phyloP scores from a whole-genome alignment of 75 land plant species.

The Selaginella tamariscina region DNA sequence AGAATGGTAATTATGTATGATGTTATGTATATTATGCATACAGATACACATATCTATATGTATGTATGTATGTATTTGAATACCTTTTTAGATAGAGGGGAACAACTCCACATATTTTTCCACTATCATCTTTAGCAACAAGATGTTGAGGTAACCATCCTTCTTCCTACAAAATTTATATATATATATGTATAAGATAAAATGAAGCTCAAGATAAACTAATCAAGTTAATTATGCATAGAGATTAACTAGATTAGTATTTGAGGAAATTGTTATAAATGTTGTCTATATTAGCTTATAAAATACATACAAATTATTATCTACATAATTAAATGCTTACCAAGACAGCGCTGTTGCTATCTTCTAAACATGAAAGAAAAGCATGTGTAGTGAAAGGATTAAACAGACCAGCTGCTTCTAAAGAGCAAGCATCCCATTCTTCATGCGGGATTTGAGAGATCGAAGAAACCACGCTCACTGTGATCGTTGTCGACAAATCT shows the following conservation, averaged over 20 bases:
- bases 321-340: constrained; percentile 23
- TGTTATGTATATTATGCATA: not conserved
- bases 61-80: not conserved
- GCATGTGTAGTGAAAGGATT: constrained; percentile 82
- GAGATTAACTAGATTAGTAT: not conserved
- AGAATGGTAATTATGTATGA: not conserved
- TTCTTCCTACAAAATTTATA: constrained; percentile 43
- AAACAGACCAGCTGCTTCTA: constrained; percentile 47
- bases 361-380: constrained; percentile 83
- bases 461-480: constrained; percentile 64
- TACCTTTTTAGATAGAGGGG: constrained; percentile 96
- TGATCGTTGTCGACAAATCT: constrained; percentile 30
- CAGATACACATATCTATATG: not conserved
- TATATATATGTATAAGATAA: not conserved
- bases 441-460: constrained; percentile 45
- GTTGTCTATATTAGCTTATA: not conserved
- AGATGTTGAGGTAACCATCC: constrained; percentile 93
- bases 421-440: constrained; percentile 80
- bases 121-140: constrained; percentile 52
- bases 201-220: not conserved
- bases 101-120: constrained; percentile 66
- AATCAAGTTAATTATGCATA: not conserved
- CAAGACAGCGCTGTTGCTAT: constrained; percentile 58
- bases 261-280: not conserved
- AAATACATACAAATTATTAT: not conserved